Conservation (phyloP, 2,329 filamentous ascomycete genomes). For the Cryphonectria parasitica region DNA sequence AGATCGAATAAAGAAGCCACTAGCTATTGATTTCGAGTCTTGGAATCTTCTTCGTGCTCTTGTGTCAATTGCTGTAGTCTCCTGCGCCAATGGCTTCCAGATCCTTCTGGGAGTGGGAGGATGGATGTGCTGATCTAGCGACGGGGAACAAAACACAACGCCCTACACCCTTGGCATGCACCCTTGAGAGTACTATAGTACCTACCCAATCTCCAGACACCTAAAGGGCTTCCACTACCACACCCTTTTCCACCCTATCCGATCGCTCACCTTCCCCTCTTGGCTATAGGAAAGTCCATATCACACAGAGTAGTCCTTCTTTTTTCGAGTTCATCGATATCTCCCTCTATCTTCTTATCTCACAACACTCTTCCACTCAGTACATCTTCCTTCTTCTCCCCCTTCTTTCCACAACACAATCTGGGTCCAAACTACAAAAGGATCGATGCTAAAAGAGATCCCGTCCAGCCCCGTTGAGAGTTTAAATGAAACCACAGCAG, state of each 20-base stretch:
- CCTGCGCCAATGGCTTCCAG: neutral
- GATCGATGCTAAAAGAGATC: too few relatives aligned
- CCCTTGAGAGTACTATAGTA: neutral
- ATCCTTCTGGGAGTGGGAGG: neutral
- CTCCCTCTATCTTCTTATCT: too few relatives aligned
- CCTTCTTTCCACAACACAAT: neutral
- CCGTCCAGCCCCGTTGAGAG: too few relatives aligned
- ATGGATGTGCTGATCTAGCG: neutral
- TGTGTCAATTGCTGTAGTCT: neutral
- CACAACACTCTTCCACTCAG: too few relatives aligned
- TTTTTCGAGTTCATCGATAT: too few relatives aligned
- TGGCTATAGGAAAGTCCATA: neutral
- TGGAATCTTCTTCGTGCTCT: neutral
- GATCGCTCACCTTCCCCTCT: slow-evolving; percentile 3
- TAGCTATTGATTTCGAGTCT: neutral
- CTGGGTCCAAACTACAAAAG: too few relatives aligned
- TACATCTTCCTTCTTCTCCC: neutral
- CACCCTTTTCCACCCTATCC: neutral
- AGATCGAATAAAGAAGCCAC: too few relatives aligned
- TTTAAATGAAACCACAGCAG: neutral
- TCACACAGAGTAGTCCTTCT: neutral
- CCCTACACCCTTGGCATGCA: too few relatives aligned
- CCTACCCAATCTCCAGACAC: neutral
- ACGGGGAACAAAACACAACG: neutral
- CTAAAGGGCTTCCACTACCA: neutral